Evolutionary conservation across 306 rosid genomes (phyloP), one percentile per base, ranked within the genome.

Genomic region (Delonix regia): DNA sequence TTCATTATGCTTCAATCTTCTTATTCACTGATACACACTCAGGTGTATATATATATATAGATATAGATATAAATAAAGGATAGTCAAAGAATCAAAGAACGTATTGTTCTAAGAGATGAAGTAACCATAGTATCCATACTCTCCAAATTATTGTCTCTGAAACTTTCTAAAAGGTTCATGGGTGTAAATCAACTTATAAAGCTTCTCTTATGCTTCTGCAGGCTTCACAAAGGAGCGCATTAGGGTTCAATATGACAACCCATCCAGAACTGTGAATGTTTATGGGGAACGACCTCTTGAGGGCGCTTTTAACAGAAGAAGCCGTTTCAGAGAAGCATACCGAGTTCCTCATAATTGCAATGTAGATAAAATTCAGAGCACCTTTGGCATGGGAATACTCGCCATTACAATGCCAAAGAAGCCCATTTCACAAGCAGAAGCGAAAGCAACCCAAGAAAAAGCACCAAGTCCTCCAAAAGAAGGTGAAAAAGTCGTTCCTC

Each of bases 401-500:
- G 78, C 85, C 19, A 36, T 91, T 2, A 89, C 82, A 71, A 63
- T 91, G 66, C 91, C 86, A 74, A 91, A 85, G 76, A 84, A 84
- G 61, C 3, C 4, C 21, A 22, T 36, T 24, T 9, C 81, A 63
- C 36, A 22, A 30, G 45, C 22, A 76, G 67, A 65, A 75, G 64
- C 76, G 7, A 77, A 25, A 81, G 51, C 84, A 61, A 12, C 72
- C 33, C 78, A 59, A 64, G 81, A 63, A 64, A 63, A 44, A 57
- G 14, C 41, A 38, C 61, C 55, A 69, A 25, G 59, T 51, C 55
- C 73, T 51, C 57, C 77, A 79, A 60, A 42, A 7, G 28, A 77
- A 67, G 36, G 34, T 63, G 70, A 64, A 61, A 74, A 73, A 6
- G 16, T 44, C 9, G 41, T 36, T 61, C 78, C 83, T 62, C 82